phyloP scores from a whole-genome alignment of 129 eudicot genomes.

The Solidago caesia region DNA sequence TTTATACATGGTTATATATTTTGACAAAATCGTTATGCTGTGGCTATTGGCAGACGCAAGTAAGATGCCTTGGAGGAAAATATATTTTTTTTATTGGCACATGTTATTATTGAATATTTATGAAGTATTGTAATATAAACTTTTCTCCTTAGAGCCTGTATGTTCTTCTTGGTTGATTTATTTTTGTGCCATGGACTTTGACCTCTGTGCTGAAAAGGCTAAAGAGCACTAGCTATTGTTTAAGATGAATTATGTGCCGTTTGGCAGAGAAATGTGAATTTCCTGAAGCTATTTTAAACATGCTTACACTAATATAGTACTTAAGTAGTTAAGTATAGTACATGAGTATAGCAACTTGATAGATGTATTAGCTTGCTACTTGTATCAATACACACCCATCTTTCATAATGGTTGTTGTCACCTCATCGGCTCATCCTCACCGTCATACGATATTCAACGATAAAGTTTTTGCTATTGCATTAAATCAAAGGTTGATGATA shows the following conservation, averaged over 20 bases:
- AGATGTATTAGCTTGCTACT: too few relatives aligned
- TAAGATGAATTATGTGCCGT: not conserved
- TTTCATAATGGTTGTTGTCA: too few relatives aligned
- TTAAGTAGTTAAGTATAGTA: too few relatives aligned
- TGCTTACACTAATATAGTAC: too few relatives aligned
- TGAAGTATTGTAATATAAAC: not conserved
- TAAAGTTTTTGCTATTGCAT: too few relatives aligned
- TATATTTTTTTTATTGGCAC: not conserved
- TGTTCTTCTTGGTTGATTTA: not conserved
- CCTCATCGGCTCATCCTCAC: too few relatives aligned
- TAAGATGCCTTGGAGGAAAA: not conserved
- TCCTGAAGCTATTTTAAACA: too few relatives aligned
- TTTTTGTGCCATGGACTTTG: not conserved
- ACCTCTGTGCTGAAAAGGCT: not conserved
- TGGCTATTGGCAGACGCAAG: not conserved
- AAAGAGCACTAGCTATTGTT: not conserved
- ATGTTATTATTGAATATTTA: not conserved
- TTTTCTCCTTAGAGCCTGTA: not conserved
- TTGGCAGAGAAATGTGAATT: too few relatives aligned
- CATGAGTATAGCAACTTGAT: too few relatives aligned
- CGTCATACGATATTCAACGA: too few relatives aligned
- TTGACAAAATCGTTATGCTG: not conserved
- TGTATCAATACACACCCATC: too few relatives aligned
- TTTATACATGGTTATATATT: not conserved
- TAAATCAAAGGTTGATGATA: too few relatives aligned